Conservation (phyloP, 768 basidiomycete species). For the Rossbeevera mucosa region DNA sequence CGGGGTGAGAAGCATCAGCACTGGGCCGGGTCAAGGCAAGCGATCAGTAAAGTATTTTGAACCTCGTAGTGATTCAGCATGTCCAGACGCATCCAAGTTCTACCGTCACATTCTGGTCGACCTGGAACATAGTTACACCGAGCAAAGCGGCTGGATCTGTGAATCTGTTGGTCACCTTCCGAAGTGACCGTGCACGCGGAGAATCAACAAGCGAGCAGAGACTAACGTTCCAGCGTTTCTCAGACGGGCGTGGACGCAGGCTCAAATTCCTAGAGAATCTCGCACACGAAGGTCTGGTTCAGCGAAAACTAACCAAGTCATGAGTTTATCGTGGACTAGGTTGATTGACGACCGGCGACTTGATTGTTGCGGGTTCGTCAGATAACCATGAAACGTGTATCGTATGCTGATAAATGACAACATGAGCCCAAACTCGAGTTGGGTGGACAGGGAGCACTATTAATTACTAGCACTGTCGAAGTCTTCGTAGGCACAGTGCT, state of each 20-base stretch:
- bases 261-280: constrained; percentile 24
- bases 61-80: constrained; percentile 23
- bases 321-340: constrained; percentile 4
- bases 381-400: neutral
- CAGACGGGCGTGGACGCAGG: constrained; percentile 9
- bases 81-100: constrained; percentile 20
- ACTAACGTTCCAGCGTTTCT: neutral
- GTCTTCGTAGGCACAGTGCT: neutral
- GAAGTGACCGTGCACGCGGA: constrained; percentile 23
- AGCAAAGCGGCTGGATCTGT: constrained; percentile 22
- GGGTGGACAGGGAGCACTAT: neutral
- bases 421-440: neutral
- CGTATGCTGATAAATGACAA: neutral
- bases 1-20: constrained; percentile 3
- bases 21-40: constrained; percentile 6
- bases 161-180: constrained; percentile 20
- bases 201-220: constrained; percentile 15
- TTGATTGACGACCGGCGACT: neutral
- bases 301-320: constrained; percentile 25
- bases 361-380: neutral
- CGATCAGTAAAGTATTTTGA: constrained; percentile 15
- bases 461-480: neutral
- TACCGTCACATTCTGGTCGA: constrained; percentile 14
- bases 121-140: constrained; percentile 22
- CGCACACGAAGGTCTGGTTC: constrained; percentile 26